Evolutionary conservation across 2,329 filamentous ascomycete genomes (phyloP).

Genomic region (Myrmaecium sp.): DNA sequence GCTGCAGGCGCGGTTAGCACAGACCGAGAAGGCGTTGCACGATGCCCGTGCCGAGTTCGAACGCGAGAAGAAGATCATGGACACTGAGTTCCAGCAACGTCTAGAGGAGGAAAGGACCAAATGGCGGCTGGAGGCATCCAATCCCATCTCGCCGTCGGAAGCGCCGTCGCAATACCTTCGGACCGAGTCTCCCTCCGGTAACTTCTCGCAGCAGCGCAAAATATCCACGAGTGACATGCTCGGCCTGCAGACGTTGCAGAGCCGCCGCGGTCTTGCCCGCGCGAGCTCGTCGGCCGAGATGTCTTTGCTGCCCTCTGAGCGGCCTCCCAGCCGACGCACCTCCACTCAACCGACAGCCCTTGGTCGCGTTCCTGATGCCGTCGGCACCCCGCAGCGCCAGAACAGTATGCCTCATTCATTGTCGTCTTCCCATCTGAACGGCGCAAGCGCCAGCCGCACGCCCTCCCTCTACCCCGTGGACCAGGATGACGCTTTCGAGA

Average conservation of each 20-base stretch:
- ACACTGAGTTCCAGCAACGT: constrained; percentile 38
- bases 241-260: no score
- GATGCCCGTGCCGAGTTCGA: constrained; percentile 39
- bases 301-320: constrained; percentile 16
- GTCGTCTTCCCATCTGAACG: constrained; percentile 19
- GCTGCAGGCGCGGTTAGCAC: constrained; percentile 47
- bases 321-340: constrained; percentile 21
- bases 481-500: constrained; percentile 35
- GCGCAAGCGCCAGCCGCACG: constrained; percentile 16
- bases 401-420: constrained; percentile 14
- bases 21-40: constrained; percentile 44
- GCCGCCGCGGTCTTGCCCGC: constrained; percentile 14
- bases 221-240: no score
- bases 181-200: constrained; percentile 20
- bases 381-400: constrained; percentile 16
- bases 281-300: constrained; percentile 13
- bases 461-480: constrained; percentile 29
- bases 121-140: constrained; percentile 35
- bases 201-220: no score
- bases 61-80: constrained; percentile 41
- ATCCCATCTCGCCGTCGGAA: constrained; percentile 7
- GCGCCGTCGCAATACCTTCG: constrained; percentile 16
- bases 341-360: constrained; percentile 18
- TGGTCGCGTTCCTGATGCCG: constrained; percentile 12
- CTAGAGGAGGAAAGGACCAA: constrained; percentile 48